phyloP scores from a whole-genome alignment of 2,329 filamentous ascomycete species.

The Arthrobotrys sinensis region DNA sequence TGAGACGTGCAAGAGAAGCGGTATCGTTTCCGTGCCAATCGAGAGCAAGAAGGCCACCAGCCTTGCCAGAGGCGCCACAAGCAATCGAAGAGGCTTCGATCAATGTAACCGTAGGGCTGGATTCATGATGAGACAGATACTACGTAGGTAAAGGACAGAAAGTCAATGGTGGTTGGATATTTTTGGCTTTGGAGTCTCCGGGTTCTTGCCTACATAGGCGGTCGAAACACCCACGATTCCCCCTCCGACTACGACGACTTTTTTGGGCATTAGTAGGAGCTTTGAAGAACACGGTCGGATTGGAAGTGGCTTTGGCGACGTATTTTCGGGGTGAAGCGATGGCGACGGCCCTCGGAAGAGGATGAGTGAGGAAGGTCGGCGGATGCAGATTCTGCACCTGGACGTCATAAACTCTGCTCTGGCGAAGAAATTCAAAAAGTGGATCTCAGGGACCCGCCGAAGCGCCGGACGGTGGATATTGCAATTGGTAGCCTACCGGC shows the following conservation, averaged over 20 bases:
- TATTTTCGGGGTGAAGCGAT: constrained; percentile 9
- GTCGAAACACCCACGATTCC: constrained; percentile 57
- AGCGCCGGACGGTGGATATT: background rate
- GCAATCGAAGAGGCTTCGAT: constrained; percentile 89
- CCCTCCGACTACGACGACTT: constrained; percentile 50
- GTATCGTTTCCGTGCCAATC: constrained; percentile 60
- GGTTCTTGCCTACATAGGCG: constrained; percentile 46
- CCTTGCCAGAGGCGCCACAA: constrained; percentile 93
- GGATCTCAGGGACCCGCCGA: constrained; percentile 16
- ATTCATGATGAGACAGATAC: constrained; percentile 79
- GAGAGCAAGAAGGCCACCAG: constrained; percentile 84
- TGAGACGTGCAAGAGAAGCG: constrained; percentile 82
- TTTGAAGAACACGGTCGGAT: background rate
- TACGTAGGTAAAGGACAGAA: constrained; percentile 5
- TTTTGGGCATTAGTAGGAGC: constrained; percentile 35
- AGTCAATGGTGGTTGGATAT: constrained; percentile 5
- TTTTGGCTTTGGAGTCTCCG: constrained; percentile 7
- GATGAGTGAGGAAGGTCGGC: constrained; percentile 2
- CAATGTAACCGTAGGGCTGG: constrained; percentile 83
- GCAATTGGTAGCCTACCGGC: background rate
- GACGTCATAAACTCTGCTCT: constrained; percentile 26
- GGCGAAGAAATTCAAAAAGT: constrained; percentile 18
- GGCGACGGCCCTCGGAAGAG: background rate
- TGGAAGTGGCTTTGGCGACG: background rate
- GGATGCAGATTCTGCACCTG: constrained; percentile 11